A percentile compares a stretch with the other conserved stretches of the same genome.
These are phyloP conservation scores for Verruconis gallopava DNA, from an alignment of 2,329 filamentous ascomycete species.

Conservation along the genomic window DNA sequence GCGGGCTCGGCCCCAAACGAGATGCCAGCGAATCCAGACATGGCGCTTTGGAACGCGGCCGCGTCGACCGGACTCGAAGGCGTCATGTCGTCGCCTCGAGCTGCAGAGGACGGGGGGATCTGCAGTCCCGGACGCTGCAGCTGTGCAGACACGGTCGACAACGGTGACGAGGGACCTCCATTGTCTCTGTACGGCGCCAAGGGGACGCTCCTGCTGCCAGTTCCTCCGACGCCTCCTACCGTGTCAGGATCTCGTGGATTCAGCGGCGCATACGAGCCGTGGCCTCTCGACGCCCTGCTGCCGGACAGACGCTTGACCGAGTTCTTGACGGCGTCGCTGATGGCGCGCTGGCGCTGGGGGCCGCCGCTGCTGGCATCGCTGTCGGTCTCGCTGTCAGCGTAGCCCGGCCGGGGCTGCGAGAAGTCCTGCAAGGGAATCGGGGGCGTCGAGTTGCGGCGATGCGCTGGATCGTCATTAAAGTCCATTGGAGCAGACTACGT, in stretches of 20 bases:
- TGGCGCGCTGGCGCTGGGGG: slow-evolving; percentile 18
- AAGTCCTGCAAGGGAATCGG: slow-evolving; percentile 28
- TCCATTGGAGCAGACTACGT: slow-evolving; percentile 8
- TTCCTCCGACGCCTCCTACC: slow-evolving; percentile 29
- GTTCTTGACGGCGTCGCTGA: slow-evolving; percentile 4
- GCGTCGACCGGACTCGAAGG: slow-evolving; percentile 27
- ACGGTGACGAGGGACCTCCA: slow-evolving; percentile 15
- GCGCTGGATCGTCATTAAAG: slow-evolving; percentile 8
- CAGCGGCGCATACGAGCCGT: slow-evolving; percentile 7
- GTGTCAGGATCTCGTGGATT: slow-evolving; percentile 34
- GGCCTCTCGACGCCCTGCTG: slow-evolving; percentile 13
- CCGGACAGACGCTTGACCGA: slow-evolving; percentile 6
- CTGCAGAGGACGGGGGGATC: slow-evolving; percentile 17
- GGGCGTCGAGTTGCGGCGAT: slow-evolving; percentile 9
- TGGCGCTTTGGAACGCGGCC: slow-evolving; percentile 35
- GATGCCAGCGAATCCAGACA: slow-evolving; percentile 32
- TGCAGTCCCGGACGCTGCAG: slow-evolving; percentile 20
- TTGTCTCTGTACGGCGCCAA: too few species aligned
- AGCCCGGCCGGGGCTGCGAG: slow-evolving; percentile 15
- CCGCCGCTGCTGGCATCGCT: slow-evolving; percentile 18
- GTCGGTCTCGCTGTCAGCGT: slow-evolving; percentile 22
- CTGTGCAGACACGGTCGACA: slow-evolving; percentile 17
- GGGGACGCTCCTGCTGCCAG: too few species aligned
- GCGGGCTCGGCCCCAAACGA: slow-evolving; percentile 32
- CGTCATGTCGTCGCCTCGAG: slow-evolving; percentile 27